Conservation (phyloP, 768 basidiomycete genomes). For the Suillus subaureus region DNA sequence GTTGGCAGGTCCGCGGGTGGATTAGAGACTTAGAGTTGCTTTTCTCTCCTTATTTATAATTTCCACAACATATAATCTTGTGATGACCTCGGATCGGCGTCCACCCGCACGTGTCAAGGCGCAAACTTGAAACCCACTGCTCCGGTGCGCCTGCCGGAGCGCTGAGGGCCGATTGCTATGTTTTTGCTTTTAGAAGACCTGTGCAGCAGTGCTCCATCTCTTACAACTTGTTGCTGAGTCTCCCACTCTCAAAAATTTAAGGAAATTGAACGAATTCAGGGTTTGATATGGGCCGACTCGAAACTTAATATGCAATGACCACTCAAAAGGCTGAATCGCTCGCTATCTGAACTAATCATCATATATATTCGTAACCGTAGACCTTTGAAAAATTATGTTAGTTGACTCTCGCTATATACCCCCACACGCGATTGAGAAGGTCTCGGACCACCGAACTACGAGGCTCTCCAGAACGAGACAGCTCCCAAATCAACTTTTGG, state of each 20-base stretch:
- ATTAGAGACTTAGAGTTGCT: conserved; percentile 19
- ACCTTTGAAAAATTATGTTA: neutral
- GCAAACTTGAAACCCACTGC: too few relatives aligned
- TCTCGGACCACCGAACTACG: neutral
- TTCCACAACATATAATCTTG: too few relatives aligned
- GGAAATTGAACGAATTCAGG: neutral
- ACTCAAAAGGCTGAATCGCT: neutral
- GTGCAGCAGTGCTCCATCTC: too few relatives aligned
- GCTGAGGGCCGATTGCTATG: too few relatives aligned
- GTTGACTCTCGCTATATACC: neutral
- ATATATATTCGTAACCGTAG: neutral
- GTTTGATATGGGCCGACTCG: too few relatives aligned
- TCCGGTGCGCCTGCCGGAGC: too few relatives aligned
- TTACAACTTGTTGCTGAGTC: too few relatives aligned
- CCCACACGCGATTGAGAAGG: conserved; percentile 2
- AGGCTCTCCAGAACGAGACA: neutral
- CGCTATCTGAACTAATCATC: neutral
- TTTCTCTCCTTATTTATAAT: neutral
- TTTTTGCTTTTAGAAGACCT: too few relatives aligned
- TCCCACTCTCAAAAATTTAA: too few relatives aligned
- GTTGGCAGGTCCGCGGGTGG: conserved; percentile 69
- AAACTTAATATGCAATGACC: too few relatives aligned
- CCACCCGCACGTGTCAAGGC: too few relatives aligned
- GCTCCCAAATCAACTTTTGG: conserved; percentile 5
- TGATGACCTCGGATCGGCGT: too few relatives aligned